Conservation (phyloP, 495 filamentous ascomycete species). For the Cercophora newfieldiana region DNA sequence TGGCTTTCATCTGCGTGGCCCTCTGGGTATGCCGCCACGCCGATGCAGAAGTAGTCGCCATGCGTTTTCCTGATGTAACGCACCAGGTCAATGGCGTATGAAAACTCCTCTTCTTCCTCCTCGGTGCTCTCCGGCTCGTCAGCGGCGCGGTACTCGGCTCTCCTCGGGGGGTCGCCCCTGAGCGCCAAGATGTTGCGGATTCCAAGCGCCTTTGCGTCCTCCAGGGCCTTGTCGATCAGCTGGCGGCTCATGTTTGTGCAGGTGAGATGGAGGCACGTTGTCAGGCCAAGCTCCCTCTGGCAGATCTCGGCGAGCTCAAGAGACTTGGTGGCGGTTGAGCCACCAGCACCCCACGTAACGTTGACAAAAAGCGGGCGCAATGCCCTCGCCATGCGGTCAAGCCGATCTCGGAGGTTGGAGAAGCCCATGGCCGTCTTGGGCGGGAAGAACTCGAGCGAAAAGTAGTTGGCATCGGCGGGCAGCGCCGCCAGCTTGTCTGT, state of each 20-base stretch:
- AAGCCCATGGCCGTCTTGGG: conserved; percentile 95
- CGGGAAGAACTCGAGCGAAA: conserved; percentile 98
- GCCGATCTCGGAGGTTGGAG: conserved; percentile 85
- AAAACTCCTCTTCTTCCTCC: conserved; percentile 78
- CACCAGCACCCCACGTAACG: conserved; percentile 97
- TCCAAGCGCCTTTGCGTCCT: conserved; percentile 88
- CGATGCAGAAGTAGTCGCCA: conserved; percentile 95
- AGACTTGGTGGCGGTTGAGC: conserved; percentile 84
- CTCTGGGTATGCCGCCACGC: conserved; percentile 92
- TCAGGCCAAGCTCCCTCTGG: conserved; percentile 85
- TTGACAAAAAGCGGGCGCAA: conserved; percentile 92
- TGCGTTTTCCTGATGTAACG: conserved; percentile 81
- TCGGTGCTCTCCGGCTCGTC: conserved; percentile 53
- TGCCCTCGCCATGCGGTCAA: conserved; percentile 91
- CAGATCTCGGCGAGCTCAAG: conserved; percentile 95
- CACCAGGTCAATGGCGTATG: conserved; percentile 87
- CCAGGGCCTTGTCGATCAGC: conserved; percentile 83
- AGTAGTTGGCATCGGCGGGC: conserved; percentile 77
- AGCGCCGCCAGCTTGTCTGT: conserved; percentile 95
- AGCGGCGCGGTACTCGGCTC: conserved; percentile 72
- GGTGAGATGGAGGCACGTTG: conserved; percentile 93
- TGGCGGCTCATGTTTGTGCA: conserved; percentile 95
- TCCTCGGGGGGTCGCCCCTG: conserved; percentile 88
- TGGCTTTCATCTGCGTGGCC: conserved; percentile 91
- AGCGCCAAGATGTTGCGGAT: conserved; percentile 93